Evolutionary conservation across 192 early-diverging fungal species (phyloP), one percentile per base, ranked within the genome.

Genomic region (Lobulomyces angularis): DNA sequence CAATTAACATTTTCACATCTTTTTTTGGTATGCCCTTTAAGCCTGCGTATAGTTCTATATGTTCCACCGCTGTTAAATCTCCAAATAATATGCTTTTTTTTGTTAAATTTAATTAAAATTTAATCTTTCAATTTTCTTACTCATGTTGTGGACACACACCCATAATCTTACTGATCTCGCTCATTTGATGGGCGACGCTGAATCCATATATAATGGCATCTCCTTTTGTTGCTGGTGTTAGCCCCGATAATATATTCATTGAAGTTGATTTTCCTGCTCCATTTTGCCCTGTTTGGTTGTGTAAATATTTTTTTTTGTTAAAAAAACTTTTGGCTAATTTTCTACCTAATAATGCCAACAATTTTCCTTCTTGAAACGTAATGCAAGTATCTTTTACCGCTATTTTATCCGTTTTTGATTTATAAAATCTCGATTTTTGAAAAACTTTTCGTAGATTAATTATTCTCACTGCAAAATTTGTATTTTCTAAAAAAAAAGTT

Each of bases 161-260:
- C 74, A 86, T 77, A 43, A 80, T 62, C 0, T 62, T 62, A 11
- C 82, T 66, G 49, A 86, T 83, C 27, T 55, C 41, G 16, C 66
- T 55, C 68, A 82, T 76, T 26, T 85, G 65, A 27, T 52, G 45
- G 28, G 55, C 49, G 22, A 85, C 61, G 2, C 51, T 64, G 23
- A 63, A 43, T 4, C 74, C 74, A 55, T 69, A 84, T 26, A 85
- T 67, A 14, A 73, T 35, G 1, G 81, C 82, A 53, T 83, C 77
- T 21, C 83, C 83, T 2, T 46, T 41, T 8, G 69, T 74, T 18
- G 83, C 47, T 5, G 71, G 77, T 1, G 74, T 80, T 30, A 82
- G 45, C 23, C 83, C 83, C 5, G 79, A 76, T n/a, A 86, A 62
- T 49, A 85, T 85, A 51, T 79, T 79, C 45, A 86, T 83, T n/a